A percentile compares a stretch with the other conserved stretches of the same genome.
Conservation (phyloP, 208 protist species). For the Crithidia expoeki region DNA sequence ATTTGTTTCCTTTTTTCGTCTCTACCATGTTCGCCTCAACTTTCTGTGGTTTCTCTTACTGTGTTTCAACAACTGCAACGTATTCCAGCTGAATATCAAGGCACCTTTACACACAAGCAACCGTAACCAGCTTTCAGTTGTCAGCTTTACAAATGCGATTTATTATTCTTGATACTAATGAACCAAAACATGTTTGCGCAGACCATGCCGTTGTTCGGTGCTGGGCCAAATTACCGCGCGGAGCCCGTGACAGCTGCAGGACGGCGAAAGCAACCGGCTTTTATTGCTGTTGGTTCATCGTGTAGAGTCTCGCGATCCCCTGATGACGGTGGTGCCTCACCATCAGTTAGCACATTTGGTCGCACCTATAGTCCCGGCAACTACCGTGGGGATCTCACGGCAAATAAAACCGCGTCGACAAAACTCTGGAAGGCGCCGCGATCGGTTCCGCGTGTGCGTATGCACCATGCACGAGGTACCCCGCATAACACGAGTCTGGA, state of each 20-base stretch:
- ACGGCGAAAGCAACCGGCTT: neutral
- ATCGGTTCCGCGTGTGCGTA: neutral
- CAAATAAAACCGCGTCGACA: neutral
- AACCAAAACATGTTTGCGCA: constrained; percentile 12
- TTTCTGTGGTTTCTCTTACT: too few relatives aligned
- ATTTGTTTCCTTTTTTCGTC: too few relatives aligned
- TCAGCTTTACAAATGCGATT: too few relatives aligned
- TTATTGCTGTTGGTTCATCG: constrained; percentile 23
- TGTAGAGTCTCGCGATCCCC: constrained; percentile 8
- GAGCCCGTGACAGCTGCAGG: neutral
- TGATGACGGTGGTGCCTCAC: neutral
- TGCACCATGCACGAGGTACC: neutral
- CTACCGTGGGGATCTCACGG: neutral
- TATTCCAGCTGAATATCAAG: too few relatives aligned
- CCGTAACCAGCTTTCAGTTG: neutral
- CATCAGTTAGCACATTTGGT: neutral
- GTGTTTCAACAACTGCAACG: too few relatives aligned
- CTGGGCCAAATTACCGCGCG: neutral
- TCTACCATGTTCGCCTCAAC: too few relatives aligned
- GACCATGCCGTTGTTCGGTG: constrained; percentile 18
- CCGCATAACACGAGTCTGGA: neutral
- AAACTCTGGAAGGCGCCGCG: too few relatives aligned
- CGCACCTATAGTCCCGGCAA: neutral
- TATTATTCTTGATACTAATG: neutral
- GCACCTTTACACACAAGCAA: too few relatives aligned